Conservation (phyloP, 306 rosid genomes). For the Vigna angularis region DNA sequence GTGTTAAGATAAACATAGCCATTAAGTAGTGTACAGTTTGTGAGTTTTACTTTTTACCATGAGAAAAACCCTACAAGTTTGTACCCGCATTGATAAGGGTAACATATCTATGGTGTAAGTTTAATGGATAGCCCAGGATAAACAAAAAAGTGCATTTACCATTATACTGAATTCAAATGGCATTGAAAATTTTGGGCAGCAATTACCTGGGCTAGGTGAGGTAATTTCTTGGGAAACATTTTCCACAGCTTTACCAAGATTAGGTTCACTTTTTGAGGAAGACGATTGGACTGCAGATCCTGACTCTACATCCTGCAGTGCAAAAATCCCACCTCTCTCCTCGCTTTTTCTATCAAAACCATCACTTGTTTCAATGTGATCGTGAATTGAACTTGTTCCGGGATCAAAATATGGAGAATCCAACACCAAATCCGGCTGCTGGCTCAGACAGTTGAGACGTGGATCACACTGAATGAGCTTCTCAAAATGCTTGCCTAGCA, state of each 20-base stretch:
- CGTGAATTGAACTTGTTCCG: constrained; percentile 46
- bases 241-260: constrained; percentile 56
- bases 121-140: background rate
- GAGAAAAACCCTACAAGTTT: no score
- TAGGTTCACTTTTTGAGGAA: constrained; percentile 68
- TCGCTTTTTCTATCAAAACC: constrained; percentile 51
- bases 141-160: constrained; percentile 17
- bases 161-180: background rate
- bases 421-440: constrained; percentile 68
- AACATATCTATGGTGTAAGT: background rate
- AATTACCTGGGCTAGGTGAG: constrained; percentile 73
- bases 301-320: constrained; percentile 62
- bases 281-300: constrained; percentile 68
- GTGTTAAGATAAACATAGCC: background rate
- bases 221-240: constrained; percentile 61
- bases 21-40: background rate
- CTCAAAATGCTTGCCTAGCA: constrained; percentile 79
- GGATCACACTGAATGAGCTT: constrained; percentile 88
- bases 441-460: constrained; percentile 75
- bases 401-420: constrained; percentile 77
- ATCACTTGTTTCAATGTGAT: constrained; percentile 51
- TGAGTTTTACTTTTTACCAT: background rate
- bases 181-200: background rate
- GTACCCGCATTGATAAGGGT: background rate
- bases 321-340: constrained; percentile 50